Conservation (phyloP, 805 yeast genomes). For the Wickerhamiella kazuoi region DNA sequence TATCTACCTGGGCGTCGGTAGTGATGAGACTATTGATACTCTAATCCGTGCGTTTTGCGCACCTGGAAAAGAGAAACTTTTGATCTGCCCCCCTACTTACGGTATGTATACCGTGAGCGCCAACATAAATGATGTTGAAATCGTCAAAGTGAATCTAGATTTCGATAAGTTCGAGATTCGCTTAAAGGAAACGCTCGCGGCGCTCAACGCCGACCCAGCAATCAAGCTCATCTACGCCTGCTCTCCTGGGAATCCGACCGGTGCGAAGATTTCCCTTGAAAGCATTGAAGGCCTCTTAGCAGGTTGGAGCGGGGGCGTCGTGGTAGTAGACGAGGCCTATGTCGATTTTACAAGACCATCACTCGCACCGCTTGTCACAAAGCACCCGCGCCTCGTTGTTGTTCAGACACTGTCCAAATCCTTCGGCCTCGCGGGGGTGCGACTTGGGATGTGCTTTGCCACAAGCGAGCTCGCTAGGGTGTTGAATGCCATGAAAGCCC, state of each 20-base stretch:
- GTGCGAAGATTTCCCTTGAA: conserved; percentile 34
- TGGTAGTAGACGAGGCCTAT: conserved; percentile 81
- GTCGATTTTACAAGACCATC: conserved; percentile 75
- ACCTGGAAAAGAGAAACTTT: conserved; percentile 68
- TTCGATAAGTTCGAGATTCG: conserved; percentile 39
- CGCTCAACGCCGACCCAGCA: conserved; percentile 35
- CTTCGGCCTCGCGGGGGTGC: conserved; percentile 88
- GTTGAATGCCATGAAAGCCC: conserved; percentile 84
- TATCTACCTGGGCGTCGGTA: conserved; percentile 87
- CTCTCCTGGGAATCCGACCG: conserved; percentile 97
- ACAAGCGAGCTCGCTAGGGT: conserved; percentile 41
- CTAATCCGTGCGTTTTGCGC: conserved; percentile 65
- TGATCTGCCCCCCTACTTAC: conserved; percentile 88
- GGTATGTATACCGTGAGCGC: conserved; percentile 95
- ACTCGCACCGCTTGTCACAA: conserved; percentile 57
- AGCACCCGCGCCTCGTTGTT: conserved; percentile 68
- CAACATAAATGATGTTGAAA: conserved; percentile 67
- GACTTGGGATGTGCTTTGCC: conserved; percentile 70
- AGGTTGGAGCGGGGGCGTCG: conserved; percentile 57
- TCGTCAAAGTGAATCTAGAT: conserved; percentile 57
- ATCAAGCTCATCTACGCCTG: conserved; percentile 72
- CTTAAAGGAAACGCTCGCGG: conserved; percentile 33
- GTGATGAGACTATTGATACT: conserved; percentile 89
- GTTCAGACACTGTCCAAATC: conserved; percentile 88
- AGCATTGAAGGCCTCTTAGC: conserved; percentile 33